Base-by-base conservation (phyloP, 139 green algal genomes). In the Volvox africanus region DNA sequence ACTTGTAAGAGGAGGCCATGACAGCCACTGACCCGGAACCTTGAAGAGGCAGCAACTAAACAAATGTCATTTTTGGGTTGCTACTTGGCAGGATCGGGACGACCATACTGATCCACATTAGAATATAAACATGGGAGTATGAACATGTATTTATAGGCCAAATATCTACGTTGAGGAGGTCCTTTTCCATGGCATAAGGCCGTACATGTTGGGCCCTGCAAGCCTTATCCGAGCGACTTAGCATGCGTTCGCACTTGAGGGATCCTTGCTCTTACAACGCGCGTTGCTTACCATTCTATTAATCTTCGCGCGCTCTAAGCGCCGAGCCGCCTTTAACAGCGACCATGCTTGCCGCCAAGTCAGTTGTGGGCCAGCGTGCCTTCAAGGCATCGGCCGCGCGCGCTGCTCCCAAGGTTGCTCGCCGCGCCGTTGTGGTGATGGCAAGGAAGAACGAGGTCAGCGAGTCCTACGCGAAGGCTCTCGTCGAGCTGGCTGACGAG, bases 401-500 rank as follows among this genome's bases (percentile, higher is more conserved):
- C 73, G 44, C 86, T 55, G 86, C 86, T 44, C 86, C 86, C 1
- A 79, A 68, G 76, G 75, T 12, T 28, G 86, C 30, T 22, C 86
- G 86, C 55, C 87, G 87, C 86, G 61, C 76, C 36, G 76, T 91
- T 19, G 76, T 86, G 26, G 87, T 86, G 61, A 77, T 91, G 76
- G 87, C 87, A 65, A 78, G 83, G 35, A 90, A 88, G 82, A 94
- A 89, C 65, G 80, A 93, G 37, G 95, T 98, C 19, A 96, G 94
- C 71, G 88, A 93, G 75, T 92, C 94, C 50, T 99, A 99, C 85
- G 98, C 98, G 78, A 98, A 96, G 91, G 98, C 98, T 22, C 96
- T 99, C n/a, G 91, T 99, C 2, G 97, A 99, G 71, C 94, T 99
- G 17, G 97, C 97, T 26, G 92, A 98, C 88, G 94, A 95, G 75